These are phyloP conservation scores for Vaccinium corymbosum DNA, from an alignment of 148 eudicot species.

Conservation along the genomic window DNA sequence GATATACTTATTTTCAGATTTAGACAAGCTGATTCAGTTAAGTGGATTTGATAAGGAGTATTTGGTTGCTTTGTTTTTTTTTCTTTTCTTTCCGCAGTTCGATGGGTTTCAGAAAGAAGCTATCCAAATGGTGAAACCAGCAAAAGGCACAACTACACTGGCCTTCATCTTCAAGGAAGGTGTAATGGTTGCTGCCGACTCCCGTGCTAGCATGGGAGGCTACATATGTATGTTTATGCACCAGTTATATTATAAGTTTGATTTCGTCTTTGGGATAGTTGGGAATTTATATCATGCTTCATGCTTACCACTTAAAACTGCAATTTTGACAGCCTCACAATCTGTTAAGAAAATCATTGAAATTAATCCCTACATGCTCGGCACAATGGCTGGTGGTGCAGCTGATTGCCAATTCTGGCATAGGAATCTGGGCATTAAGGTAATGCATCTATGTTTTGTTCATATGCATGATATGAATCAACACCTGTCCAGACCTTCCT, in stretches of 20 bases:
- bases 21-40: background rate
- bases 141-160: conserved; percentile 87
- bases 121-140: conserved; percentile 89
- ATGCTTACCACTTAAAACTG: conserved; percentile 7
- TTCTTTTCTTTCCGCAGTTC: conserved; percentile 37
- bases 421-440: conserved; percentile 95
- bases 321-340: conserved; percentile 66
- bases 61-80: background rate
- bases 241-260: background rate
- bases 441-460: conserved; percentile 17
- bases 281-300: background rate
- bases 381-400: conserved; percentile 99
- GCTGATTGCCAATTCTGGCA: conserved; percentile 99
- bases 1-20: background rate
- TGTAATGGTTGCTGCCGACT: conserved; percentile 98
- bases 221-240: conserved; percentile 55
- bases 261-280: background rate
- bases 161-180: conserved; percentile 93
- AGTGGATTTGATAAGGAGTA: background rate
- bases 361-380: conserved; percentile 94
- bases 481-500: background rate
- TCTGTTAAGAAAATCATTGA: conserved; percentile 97
- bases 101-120: conserved; percentile 87
- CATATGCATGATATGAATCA: conserved; percentile 18
- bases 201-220: conserved; percentile 99